Base-by-base conservation (phyloP, 2,329 filamentous ascomycete species). In the Venturia nashicola region DNA sequence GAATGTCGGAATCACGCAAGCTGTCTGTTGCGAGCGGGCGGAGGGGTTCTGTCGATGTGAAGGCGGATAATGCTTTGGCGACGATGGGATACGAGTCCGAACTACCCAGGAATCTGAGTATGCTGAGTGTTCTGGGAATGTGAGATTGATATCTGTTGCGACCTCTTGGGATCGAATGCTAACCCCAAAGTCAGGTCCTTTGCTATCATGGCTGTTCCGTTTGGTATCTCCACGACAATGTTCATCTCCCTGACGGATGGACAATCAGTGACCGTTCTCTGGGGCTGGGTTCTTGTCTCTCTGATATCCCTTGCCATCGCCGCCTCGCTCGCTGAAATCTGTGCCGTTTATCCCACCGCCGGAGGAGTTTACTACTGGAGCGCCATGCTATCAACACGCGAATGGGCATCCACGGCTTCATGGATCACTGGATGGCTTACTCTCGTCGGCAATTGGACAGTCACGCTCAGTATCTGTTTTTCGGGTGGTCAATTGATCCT, bases 391-490 rank as follows among this genome's bases (percentile, higher is more conserved):
- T 80, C 82, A 1, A 86, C 85, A 0, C 80, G 78, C 46, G 77
- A 85, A 71, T 89, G 83, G 77, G 85, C 86, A 5, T 86, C 86
- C 2, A 79, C 89, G 62, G 83, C 86, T 59, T 84, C 81, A 11
- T 90, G 86, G 78, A 83, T 88, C 36, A 87, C 86, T 5, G 87
- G 87, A 16, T 90, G 87, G 86, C 72, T 88, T 63, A 88, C 86
- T 0, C 77, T 90, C 0, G 86, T 90, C 2, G 87, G 87, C 0
- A 90, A 90, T 72, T 90, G 86, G 86, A 89, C 86, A 0, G 81
- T 84, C 36, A 84, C 82, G 0, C 69, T 78, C 4, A 71, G 79
- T 46, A 89, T 90, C 74, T 89, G 88, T 71, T 90, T 90, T 70
- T 83, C 81, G 7, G 90, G 89, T 3, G 88, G 86, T 0, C 83